phyloP scores from a whole-genome alignment of 2,329 filamentous ascomycete genomes.

The Aspergillus pseudotamarii region DNA sequence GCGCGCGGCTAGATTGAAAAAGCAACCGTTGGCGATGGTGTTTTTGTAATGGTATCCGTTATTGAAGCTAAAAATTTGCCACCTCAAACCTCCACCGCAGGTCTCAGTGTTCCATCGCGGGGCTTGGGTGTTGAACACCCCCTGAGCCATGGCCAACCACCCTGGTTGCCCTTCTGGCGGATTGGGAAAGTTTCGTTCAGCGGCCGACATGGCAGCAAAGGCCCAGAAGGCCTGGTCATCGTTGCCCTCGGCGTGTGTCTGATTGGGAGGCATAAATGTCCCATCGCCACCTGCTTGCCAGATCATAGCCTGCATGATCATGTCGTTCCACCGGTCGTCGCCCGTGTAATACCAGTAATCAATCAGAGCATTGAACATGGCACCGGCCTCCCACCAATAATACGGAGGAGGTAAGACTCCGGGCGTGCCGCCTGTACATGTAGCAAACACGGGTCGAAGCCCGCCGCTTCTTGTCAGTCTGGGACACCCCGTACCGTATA shows the following conservation, averaged over 20 bases:
- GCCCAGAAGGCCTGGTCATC: conserved; percentile 64
- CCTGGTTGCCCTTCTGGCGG: conserved; percentile 61
- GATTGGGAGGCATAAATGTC: conserved; percentile 47
- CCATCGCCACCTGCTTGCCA: conserved; percentile 42
- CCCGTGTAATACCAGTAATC: conserved; percentile 49
- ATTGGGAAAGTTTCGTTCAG: conserved; percentile 48
- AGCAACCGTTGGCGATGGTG: conserved; percentile 37
- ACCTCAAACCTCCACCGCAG: conserved; percentile 70
- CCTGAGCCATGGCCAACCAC: conserved; percentile 78
- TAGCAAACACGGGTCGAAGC: background rate
- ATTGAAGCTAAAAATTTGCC: conserved; percentile 40
- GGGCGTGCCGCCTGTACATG: conserved; percentile 46
- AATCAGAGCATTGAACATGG: conserved; percentile 45
- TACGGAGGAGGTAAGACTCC: conserved; percentile 55
- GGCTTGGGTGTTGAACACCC: conserved; percentile 78
- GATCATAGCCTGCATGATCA: conserved; percentile 39
- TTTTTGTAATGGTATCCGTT: conserved; percentile 39
- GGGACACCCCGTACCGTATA: background rate
- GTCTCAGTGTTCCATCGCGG: conserved; percentile 67
- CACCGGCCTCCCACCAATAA: conserved; percentile 50
- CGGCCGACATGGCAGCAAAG: conserved; percentile 59
- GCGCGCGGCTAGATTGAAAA: conserved; percentile 36
- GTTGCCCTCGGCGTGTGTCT: conserved; percentile 52
- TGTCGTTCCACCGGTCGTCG: conserved; percentile 43
- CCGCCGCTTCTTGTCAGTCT: background rate